A percentile compares a stretch with the other conserved stretches of the same genome.
These are phyloP conservation scores for Inonotus hispidus DNA, from an alignment of 1,284 basidiomycete species.

Conservation along the genomic window DNA sequence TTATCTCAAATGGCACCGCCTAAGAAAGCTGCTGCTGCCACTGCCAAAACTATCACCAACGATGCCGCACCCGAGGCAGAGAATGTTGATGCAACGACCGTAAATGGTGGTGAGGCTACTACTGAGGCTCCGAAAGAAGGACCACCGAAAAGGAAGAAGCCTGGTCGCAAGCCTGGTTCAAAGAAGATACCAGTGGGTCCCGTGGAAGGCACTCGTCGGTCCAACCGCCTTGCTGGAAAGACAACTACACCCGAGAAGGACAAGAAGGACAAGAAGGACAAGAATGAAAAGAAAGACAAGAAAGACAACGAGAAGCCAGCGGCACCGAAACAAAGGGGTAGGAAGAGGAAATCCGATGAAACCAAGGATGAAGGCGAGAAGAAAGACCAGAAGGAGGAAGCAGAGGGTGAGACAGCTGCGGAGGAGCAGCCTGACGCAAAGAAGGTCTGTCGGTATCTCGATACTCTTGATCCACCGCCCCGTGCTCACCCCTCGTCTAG, in stretches of 20 bases:
- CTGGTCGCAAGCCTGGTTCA: slow-evolving; percentile 13
- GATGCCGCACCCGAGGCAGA: slow-evolving; percentile 3
- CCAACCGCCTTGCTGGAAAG: slow-evolving; percentile 26
- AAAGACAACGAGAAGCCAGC: slow-evolving; percentile 41
- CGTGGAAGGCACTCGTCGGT: slow-evolving; percentile 20
- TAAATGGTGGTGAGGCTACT: slow-evolving; percentile 36
- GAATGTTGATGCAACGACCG: slow-evolving; percentile 1
- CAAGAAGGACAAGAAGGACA: too few relatives aligned
- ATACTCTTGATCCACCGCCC: slow-evolving; percentile 21
- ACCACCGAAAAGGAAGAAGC: slow-evolving; percentile 12
- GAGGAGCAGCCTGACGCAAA: slow-evolving; percentile 39
- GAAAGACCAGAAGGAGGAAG: slow-evolving; percentile 27
- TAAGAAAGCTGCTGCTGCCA: slow-evolving; percentile 15
- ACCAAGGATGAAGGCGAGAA: slow-evolving; percentile 25
- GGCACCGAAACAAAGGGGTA: slow-evolving; percentile 20
- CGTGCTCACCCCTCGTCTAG: slow-evolving; percentile 14
- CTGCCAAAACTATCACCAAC: background rate
- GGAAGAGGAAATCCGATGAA: slow-evolving; percentile 26
- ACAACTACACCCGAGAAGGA: slow-evolving; percentile 32
- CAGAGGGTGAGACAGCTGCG: slow-evolving; percentile 23
- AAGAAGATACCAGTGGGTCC: slow-evolving; percentile 18
- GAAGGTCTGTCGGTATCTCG: slow-evolving; percentile 37
- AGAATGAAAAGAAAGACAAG: too few relatives aligned
- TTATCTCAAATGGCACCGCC: slow-evolving; percentile 10
- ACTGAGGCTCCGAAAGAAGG: slow-evolving; percentile 33